Evolutionary conservation across 108 stramenopile species (phyloP).

Genomic region (Nitzschia sp.): DNA sequence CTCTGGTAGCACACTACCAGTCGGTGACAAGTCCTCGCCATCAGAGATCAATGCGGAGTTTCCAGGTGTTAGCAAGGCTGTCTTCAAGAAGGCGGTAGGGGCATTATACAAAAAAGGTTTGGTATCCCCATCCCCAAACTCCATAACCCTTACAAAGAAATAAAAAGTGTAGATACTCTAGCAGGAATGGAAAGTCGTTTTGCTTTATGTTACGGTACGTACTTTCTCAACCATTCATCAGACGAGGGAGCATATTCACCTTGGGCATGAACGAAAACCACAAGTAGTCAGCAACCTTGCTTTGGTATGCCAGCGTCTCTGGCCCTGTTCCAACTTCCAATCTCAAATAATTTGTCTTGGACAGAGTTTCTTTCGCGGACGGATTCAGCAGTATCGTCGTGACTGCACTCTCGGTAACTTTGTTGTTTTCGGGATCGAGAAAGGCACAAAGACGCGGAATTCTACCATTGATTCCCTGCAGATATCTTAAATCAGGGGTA

Average conservation of each 20-base stretch:
- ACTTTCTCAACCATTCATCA: constrained; percentile 70
- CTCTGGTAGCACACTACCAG: constrained; percentile 34
- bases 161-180: not conserved
- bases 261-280: constrained; percentile 88
- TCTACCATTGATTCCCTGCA: constrained; percentile 77
- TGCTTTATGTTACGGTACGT: not conserved
- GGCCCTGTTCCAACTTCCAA: constrained; percentile 84
- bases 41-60: constrained; percentile 66
- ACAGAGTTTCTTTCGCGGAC: constrained; percentile 71
- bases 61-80: constrained; percentile 61
- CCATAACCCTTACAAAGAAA: constrained; percentile 40
- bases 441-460: constrained; percentile 60
- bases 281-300: constrained; percentile 81
- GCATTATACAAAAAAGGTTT: constrained; percentile 65
- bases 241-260: constrained; percentile 76
- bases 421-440: constrained; percentile 34
- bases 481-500: constrained; percentile 64
- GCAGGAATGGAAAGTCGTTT: not conserved
- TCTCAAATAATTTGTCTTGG: constrained; percentile 57
- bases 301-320: constrained; percentile 68
- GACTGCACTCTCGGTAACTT: constrained; percentile 67
- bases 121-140: constrained; percentile 54
- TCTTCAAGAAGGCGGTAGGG: constrained; percentile 63
- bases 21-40: constrained; percentile 81
- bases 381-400: constrained; percentile 87